phyloP scores from a whole-genome alignment of 148 eudicot genomes.

The Dianthus caryophyllus region DNA sequence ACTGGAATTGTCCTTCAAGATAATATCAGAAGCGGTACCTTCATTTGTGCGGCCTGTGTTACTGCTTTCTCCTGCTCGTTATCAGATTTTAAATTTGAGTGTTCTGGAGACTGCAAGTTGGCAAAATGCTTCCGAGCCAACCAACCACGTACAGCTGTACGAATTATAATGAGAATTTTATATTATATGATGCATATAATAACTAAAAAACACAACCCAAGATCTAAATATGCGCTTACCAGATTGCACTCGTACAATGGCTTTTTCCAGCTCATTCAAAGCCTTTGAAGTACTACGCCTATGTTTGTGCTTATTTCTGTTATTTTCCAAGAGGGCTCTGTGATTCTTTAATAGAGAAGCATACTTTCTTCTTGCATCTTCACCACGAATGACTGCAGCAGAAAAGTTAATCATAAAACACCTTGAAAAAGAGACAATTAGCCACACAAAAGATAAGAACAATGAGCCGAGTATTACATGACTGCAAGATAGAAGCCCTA shows the following conservation, averaged over 20 bases:
- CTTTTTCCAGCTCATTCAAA: conserved; percentile 46
- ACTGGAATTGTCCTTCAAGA: too few relatives aligned
- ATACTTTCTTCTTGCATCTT: conserved; percentile 52
- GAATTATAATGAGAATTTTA: too few relatives aligned
- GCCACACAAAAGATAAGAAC: conserved; percentile 1
- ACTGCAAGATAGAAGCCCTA: conserved; percentile 56
- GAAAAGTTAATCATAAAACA: conserved; percentile 5
- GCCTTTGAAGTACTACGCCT: conserved; percentile 32
- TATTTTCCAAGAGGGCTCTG: conserved; percentile 23
- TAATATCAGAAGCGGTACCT: conserved; percentile 41
- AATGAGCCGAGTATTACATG: conserved; percentile 43
- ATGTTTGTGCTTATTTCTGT: conserved; percentile 26
- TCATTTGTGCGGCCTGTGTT: conserved; percentile 32
- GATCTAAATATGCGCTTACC: conserved; percentile 36
- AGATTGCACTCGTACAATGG: conserved; percentile 67
- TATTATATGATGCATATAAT: too few relatives aligned
- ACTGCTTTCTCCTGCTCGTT: conserved; percentile 22
- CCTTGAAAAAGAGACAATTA: too few relatives aligned
- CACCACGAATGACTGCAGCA: conserved; percentile 77
- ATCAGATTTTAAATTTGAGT: conserved; percentile 25
- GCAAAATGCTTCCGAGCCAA: conserved; percentile 49
- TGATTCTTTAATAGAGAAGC: conserved; percentile 28
- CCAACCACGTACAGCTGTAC: conserved; percentile 91
- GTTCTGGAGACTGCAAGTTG: conserved; percentile 32
- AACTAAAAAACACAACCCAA: background rate